Base-by-base conservation (phyloP, 352 stramenopile species). In the Phytophthora pluvialis region DNA sequence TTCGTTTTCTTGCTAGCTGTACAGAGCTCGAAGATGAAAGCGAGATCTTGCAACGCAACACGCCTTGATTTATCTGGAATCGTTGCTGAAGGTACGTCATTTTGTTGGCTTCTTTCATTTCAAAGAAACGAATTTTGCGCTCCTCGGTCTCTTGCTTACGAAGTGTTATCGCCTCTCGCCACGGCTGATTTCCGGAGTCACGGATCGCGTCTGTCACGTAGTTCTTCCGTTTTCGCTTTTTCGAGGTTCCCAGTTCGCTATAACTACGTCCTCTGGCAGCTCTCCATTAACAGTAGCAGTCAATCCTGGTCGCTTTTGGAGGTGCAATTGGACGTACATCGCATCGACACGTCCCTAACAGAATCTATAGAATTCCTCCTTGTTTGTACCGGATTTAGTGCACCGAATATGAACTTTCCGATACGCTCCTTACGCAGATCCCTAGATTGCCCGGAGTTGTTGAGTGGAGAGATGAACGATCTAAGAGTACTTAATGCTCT, bases 201-300 rank as follows among this genome's bases (percentile, higher is more conserved):
- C 53, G 53, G 13, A 53, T 61, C 3, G 53, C 53, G 32, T 52
- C 42, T 18, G 42, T 32, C 31, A 53, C 25, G 31, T 61, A 40
- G 4, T 10, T 7, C 9, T 52, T 61, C 9, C 8, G 13, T n/a
- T 36, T 61, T 8, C 18, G 11, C 18, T 36, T 15, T 15, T 58
- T 28, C 45, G 12, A 39, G 5, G 33, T 48, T n/a, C n/a, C n/a
- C n/a, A n/a, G n/a, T n/a, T n/a, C n/a, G n/a, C n/a, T n/a, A n/a
- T n/a, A n/a, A 48, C 48, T 5, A 48, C 38, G 5, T 48, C 38
- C 1, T 40, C 26, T 31, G 4, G 38, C 1, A 58, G 50, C 13
- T 46, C 38, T 2, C 15, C 15, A 40, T 49, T 48, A 15, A 58
- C 36, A 9, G 38, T 12, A 10, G 25, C 25, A 26, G 45, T 31